phyloP scores from a whole-genome alignment of 2,329 filamentous ascomycete species.

The Cladosporium sp. region DNA sequence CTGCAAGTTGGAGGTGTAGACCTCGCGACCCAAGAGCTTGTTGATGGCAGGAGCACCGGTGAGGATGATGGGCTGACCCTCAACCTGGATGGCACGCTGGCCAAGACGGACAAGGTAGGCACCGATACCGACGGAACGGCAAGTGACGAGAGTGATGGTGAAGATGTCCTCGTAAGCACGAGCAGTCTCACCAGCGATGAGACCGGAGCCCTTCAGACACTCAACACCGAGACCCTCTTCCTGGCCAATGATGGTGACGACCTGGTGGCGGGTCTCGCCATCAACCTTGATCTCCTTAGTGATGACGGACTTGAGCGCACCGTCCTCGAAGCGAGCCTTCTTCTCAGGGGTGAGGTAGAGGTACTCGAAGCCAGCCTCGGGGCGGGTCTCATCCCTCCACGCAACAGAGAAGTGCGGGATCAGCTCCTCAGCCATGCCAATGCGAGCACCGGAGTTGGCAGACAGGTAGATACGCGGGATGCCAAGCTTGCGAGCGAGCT shows the following conservation, averaged over 20 bases:
- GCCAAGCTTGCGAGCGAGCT: slow-evolving; percentile 87
- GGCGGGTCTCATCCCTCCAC: slow-evolving; percentile 81
- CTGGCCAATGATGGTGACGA: slow-evolving; percentile 85
- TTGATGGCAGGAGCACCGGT: slow-evolving; percentile 97
- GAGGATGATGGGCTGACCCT: slow-evolving; percentile 97
- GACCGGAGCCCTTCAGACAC: slow-evolving; percentile 91
- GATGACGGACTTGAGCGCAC: slow-evolving; percentile 70
- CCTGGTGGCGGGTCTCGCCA: slow-evolving; percentile 88
- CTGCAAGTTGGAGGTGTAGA: slow-evolving; percentile 98
- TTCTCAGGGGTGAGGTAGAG: slow-evolving; percentile 85
- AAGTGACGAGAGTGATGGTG: slow-evolving; percentile 95
- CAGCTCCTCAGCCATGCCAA: slow-evolving; percentile 93
- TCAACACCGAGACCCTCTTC: slow-evolving; percentile 98
- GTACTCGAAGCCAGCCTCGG: slow-evolving; percentile 92
- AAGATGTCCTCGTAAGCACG: slow-evolving; percentile 98
- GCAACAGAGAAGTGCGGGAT: slow-evolving; percentile 97
- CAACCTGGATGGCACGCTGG: slow-evolving; percentile 97
- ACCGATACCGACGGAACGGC: slow-evolving; percentile 97
- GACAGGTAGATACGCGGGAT: slow-evolving; percentile 97
- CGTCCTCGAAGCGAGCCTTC: slow-evolving; percentile 82
- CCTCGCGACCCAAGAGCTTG: slow-evolving; percentile 95
- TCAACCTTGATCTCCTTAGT: slow-evolving; percentile 83
- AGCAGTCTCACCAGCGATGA: slow-evolving; percentile 96
- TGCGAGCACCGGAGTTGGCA: slow-evolving; percentile 96
- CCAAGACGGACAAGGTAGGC: slow-evolving; percentile 97